A percentile compares a stretch with the other conserved stretches of the same genome.
phyloP scores from a whole-genome alignment of 495 filamentous ascomycete genomes.

The Hypomontagnella monticulosa region DNA sequence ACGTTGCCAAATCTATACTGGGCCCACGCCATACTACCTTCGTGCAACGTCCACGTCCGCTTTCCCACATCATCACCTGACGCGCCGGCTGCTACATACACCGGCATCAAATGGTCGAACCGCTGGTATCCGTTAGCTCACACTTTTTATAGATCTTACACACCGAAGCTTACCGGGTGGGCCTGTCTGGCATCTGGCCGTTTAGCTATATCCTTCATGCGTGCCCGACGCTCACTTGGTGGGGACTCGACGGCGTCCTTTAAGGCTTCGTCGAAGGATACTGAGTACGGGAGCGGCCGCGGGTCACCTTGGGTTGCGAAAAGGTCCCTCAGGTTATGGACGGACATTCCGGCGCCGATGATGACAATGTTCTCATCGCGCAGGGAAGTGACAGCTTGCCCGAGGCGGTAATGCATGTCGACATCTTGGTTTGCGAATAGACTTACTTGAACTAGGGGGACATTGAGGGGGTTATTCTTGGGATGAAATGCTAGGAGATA shows the following conservation, averaged over 20 bases:
- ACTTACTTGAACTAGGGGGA: conserved; percentile 84
- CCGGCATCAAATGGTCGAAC: conserved; percentile 82
- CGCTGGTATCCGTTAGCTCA: conserved; percentile 43
- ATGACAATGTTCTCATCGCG: conserved; percentile 78
- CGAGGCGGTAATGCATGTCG: conserved; percentile 74
- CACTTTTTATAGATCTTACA: neutral
- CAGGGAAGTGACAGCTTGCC: conserved; percentile 71
- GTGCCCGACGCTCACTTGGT: conserved; percentile 65
- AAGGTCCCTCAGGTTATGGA: conserved; percentile 82
- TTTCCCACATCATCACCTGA: conserved; percentile 69
- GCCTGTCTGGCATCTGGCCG: conserved; percentile 76
- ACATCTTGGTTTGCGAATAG: conserved; percentile 76
- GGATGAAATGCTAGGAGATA: conserved; percentile 66
- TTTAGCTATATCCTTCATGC: conserved; percentile 67
- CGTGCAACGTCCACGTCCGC: conserved; percentile 71
- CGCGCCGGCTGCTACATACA: conserved; percentile 78
- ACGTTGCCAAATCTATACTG: conserved; percentile 79
- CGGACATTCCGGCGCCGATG: conserved; percentile 85
- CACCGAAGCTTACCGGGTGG: conserved; percentile 65
- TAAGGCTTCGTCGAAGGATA: conserved; percentile 80
- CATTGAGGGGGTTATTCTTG: conserved; percentile 75
- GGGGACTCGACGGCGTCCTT: conserved; percentile 71
- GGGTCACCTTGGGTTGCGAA: conserved; percentile 57
- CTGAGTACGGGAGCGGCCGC: conserved; percentile 69
- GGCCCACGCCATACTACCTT: conserved; percentile 77